Percentiles rank a stretch among this genome's conserved stretches.
Conservation (phyloP, 176 grass and related monocot genomes). For the Paspalum vaginatum region DNA sequence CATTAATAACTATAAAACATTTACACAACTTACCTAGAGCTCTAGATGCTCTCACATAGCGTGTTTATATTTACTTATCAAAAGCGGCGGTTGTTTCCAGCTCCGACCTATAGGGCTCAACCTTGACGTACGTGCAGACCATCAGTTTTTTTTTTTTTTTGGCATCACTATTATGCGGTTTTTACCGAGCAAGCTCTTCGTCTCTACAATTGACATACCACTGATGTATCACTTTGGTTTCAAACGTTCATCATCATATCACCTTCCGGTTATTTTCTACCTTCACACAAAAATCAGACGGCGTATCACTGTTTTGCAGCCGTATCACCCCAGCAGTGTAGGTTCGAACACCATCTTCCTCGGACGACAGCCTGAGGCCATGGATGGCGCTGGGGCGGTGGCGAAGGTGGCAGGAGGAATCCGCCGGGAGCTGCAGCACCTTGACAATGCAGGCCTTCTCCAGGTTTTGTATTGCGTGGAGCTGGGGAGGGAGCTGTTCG, state of each 20-base stretch:
- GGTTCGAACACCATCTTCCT: slow-evolving; percentile 46
- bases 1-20: no score
- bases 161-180: no score
- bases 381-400: not conserved
- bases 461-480: slow-evolving; percentile 72
- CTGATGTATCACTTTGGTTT: no score
- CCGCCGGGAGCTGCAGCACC: slow-evolving; percentile 51
- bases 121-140: no score
- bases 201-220: no score
- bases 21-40: no score
- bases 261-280: slow-evolving; percentile 21
- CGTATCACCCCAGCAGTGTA: slow-evolving; percentile 65
- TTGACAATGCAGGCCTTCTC: slow-evolving; percentile 64
- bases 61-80: no score
- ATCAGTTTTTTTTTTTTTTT: no score
- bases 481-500: slow-evolving; percentile 66
- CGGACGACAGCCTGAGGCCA: slow-evolving; percentile 23
- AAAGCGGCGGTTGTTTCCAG: no score
- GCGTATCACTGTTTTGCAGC: slow-evolving; percentile 31
- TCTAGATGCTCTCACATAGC: no score
- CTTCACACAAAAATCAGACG: slow-evolving; percentile 15
- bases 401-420: slow-evolving; percentile 3
- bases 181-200: no score
- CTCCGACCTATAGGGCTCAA: no score
- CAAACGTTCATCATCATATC: not conserved